Percentiles rank a stretch among this genome's conserved stretches.
Conservation (phyloP, 1,284 basidiomycete species). For the Cerrena zonata region DNA sequence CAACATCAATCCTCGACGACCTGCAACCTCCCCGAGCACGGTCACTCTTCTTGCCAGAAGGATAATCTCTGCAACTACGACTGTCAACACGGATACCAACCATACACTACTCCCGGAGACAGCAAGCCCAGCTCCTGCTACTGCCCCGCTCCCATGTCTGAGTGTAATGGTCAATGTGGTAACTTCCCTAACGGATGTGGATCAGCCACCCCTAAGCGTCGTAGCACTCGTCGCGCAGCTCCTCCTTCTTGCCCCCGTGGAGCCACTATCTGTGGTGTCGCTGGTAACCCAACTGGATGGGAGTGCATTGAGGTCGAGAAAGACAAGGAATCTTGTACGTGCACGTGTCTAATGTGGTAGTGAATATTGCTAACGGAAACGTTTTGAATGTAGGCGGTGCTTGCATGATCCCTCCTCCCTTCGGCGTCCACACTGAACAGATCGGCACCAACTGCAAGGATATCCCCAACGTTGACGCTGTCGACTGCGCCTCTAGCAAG, state of each 20-base stretch:
- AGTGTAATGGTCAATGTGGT: slow-evolving; percentile 18
- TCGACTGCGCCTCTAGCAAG: slow-evolving; percentile 23
- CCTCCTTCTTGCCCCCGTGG: slow-evolving; percentile 9
- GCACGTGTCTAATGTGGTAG: neutral
- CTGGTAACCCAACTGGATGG: slow-evolving; percentile 17
- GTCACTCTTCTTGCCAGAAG: slow-evolving; percentile 9
- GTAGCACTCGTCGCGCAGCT: neutral
- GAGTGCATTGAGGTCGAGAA: slow-evolving; percentile 27
- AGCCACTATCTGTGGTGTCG: slow-evolving; percentile 20
- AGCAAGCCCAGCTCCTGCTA: slow-evolving; percentile 9
- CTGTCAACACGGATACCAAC: slow-evolving; percentile 16
- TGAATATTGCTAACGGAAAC: neutral
- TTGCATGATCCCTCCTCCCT: slow-evolving; percentile 20
- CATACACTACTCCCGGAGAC: slow-evolving; percentile 12
- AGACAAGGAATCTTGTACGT: slow-evolving; percentile 29
- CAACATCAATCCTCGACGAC: slow-evolving; percentile 6
- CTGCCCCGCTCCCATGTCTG: slow-evolving; percentile 11
- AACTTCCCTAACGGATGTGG: slow-evolving; percentile 15
- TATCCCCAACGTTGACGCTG: slow-evolving; percentile 24
- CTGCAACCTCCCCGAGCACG: slow-evolving; percentile 17
- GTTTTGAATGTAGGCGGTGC: slow-evolving; percentile 24
- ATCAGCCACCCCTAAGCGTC: slow-evolving; percentile 11
- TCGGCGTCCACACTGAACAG: slow-evolving; percentile 6
- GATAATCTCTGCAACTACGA: slow-evolving; percentile 13
- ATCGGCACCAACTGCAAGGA: slow-evolving; percentile 28